Evolutionary conservation across 179 eudicot species (phyloP).

Genomic region (Gypsophila paniculata): DNA sequence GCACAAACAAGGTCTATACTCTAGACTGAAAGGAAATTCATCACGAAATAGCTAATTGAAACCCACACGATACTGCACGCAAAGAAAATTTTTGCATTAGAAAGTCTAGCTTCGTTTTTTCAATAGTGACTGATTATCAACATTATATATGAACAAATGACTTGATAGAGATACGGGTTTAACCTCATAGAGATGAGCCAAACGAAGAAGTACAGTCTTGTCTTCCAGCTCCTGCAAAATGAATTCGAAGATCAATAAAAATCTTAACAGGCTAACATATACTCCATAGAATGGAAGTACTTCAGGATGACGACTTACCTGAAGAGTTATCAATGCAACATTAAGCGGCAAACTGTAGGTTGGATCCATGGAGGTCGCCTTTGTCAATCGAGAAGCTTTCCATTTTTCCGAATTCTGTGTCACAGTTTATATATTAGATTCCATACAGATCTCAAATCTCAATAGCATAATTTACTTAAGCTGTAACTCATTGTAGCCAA

Average conservation of each 20-base stretch:
- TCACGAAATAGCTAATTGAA: not conserved
- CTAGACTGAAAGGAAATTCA: not conserved
- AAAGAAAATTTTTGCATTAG: not conserved
- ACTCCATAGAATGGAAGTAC: not conserved
- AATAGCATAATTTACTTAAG: too few species aligned
- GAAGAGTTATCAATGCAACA: constrained; percentile 82
- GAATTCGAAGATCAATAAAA: constrained; percentile 11
- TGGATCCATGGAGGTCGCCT: constrained; percentile 58
- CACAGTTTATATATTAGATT: constrained; percentile 4
- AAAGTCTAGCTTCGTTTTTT: not conserved
- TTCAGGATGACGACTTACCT: constrained; percentile 39
- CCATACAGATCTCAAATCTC: not conserved
- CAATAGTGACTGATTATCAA: not conserved
- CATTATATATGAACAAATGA: not conserved
- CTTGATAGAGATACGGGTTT: not conserved
- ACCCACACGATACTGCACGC: not conserved
- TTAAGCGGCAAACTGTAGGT: constrained; percentile 68
- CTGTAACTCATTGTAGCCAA: not conserved
- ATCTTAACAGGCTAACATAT: not conserved
- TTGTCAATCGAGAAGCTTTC: constrained; percentile 49
- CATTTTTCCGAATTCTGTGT: constrained; percentile 55
- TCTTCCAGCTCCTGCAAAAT: constrained; percentile 64
- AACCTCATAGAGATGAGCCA: constrained; percentile 92
- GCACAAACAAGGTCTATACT: not conserved
- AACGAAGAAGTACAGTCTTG: constrained; percentile 65